A percentile compares a stretch with the other conserved stretches of the same genome.
These are phyloP conservation scores for Zoysia japonica DNA, from an alignment of 176 grass and related monocot species.

Conservation along the genomic window DNA sequence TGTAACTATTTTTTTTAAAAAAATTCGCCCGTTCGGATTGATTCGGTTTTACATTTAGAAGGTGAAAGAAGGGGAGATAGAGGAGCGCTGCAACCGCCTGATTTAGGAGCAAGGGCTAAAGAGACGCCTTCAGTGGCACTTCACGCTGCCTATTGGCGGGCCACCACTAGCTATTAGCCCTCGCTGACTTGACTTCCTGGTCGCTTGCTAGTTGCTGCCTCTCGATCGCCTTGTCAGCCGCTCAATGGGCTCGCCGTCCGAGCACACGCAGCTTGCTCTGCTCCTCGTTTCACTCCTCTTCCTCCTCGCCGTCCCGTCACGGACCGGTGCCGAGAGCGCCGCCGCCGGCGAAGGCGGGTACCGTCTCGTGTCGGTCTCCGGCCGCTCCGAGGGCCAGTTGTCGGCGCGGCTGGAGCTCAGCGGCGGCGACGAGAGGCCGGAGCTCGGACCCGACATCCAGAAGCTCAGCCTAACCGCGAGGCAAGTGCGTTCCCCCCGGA, in stretches of 20 bases:
- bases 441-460: slow-evolving; percentile 48
- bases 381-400: slow-evolving; percentile 26
- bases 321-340: neutral
- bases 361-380: slow-evolving; percentile 27
- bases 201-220: neutral
- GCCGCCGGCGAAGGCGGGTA: slow-evolving; percentile 43
- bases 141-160: neutral
- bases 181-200: no score
- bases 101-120: no score
- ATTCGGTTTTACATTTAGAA: no score
- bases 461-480: slow-evolving; percentile 58
- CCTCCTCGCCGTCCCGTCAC: neutral
- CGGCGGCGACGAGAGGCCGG: neutral
- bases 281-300: slow-evolving; percentile 13
- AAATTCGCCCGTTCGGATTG: no score
- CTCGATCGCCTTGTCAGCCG: neutral
- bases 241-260: slow-evolving; percentile 3
- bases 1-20: no score
- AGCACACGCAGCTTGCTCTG: neutral
- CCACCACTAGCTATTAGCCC: neutral
- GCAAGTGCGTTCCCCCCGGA: slow-evolving; percentile 26
- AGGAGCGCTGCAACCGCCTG: no score
- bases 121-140: neutral
- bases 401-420: slow-evolving; percentile 51
- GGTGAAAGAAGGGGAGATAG: no score